Evolutionary conservation across 164 flowering plant species (phyloP), one percentile per base, ranked within the genome.

Genomic region (Dillenia turbinata): DNA sequence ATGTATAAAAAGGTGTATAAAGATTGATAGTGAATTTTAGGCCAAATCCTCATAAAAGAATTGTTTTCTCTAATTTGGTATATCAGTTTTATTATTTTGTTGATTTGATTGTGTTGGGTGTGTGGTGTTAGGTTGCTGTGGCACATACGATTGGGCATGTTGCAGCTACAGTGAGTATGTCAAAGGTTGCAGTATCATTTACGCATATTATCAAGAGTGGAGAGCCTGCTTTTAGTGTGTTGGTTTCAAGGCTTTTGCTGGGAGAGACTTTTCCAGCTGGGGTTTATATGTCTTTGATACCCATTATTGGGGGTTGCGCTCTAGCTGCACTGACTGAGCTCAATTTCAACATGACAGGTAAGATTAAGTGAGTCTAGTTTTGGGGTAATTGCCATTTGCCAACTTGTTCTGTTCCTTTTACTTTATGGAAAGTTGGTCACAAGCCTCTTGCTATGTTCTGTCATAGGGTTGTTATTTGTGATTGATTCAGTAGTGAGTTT

Each of bases 141-240:
- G 94, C 94, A 47, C 97, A 90, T 62, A 86, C 94, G 47, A 88
- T 90, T 48, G 94, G 97, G 57, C 92, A 90, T 81, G 92, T 90
- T 7, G 92, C 90, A 11, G 94, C 94, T 0, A 88, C 90, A 0
- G 90, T 90, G 61, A 88, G 92, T 45, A 86, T 90, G 92, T 84
- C 94, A 9, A 90, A 90, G 77, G 94, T 86, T 56, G 97, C 90
- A 9, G 92, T 90, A 51, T 90, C 94, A 9, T 90, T 90, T 70
- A 90, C 96, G 43, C 96, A 88, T 63, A 88, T 88, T 67, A 90
- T 90, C 71, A 90, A 90, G 81, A 84, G 90, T 64, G 87, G 81
- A 13, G 96, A 90, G 71, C 94, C 94, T 50, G 93, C 92, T 57
- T 90, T 90, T 68, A 86, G 89, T 56, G 97, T 88, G 0, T 65